Evolutionary conservation across 177 flowering plant species (phyloP), one percentile per base, ranked within the genome.

Genomic region (Tripterygium wilfordii): DNA sequence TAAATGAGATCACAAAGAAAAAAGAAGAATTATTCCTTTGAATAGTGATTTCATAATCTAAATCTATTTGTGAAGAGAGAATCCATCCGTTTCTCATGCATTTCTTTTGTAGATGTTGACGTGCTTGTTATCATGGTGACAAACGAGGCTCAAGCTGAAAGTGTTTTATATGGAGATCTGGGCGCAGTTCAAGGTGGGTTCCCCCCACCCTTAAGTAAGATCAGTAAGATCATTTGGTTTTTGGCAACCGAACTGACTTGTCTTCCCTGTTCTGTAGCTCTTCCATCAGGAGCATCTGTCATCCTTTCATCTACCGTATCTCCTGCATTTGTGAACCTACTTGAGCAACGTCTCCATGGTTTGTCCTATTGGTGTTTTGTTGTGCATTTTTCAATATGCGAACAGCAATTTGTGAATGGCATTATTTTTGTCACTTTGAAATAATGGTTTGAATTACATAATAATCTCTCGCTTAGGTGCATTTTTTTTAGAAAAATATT

Each of bases 231-330:
- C n/a, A n/a, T n/a, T n/a, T n/a, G n/a, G n/a, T n/a, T 42, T 23
- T n/a, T 23, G 45, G 29, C 13, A 10, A 25, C 12, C 3, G 5
- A 32, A 21, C 36, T 45, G 31, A 42, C 43, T 21, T 30, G 16
- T 48, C 5, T 23, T 25, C 20, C 3, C 39, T 63, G 10, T 68
- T 35, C 50, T 61, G 13, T 53, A 92, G 99, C 83, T 42, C 92
- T 94, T 70, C 83, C 95, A 41, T 39, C 76, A 45, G 97, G 99
- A 61, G 85, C 96, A 61, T 60, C 92, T 27, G 64, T 94, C 47
- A 65, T 94, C 38, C 79, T 94, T 49, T 87, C 88, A 43, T 89
- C 99, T 54, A 94, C 99, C 6, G 97, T 94, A 47, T 87, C 99
- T 45, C 96, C 97, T 45, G 85, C 69, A 70, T 94, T 74, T 58